Evolutionary conservation across 2,329 filamentous ascomycete species (phyloP).

Genomic region (Trichophaea hybrida): DNA sequence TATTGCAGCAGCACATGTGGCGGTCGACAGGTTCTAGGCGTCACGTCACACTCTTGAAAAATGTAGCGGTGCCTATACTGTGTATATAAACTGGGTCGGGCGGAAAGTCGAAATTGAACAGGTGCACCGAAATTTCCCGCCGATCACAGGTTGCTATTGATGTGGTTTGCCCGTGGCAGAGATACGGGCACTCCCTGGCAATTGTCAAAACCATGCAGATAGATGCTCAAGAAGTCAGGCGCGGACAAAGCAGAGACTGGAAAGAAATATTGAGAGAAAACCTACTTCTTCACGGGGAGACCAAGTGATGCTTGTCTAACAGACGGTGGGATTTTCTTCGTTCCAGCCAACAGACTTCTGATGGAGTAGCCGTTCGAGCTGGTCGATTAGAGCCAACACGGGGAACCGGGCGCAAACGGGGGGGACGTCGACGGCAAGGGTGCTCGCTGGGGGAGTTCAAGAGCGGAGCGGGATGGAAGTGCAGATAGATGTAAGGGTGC

Average conservation of each 20-base stretch:
- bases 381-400: background rate
- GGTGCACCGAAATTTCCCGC: background rate
- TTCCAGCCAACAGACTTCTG: background rate
- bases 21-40: background rate
- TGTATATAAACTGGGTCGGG: background rate
- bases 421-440: background rate
- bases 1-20: constrained; percentile 21
- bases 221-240: background rate
- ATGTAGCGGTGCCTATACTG: constrained; percentile 3
- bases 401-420: background rate
- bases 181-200: background rate
- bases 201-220: background rate
- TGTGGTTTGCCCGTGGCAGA: background rate
- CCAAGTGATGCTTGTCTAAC: background rate
- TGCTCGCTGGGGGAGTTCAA: background rate
- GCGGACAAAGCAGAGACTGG: background rate
- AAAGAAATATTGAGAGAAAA: background rate
- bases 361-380: background rate
- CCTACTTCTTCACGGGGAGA: background rate
- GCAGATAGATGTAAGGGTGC: background rate
- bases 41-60: constrained; percentile 1
- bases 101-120: background rate
- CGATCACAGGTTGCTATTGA: background rate
- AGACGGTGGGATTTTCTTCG: background rate
- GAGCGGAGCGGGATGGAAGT: background rate